These are phyloP conservation scores for Heliocybe sulcata DNA, from an alignment of 1,284 basidiomycete species.

Conservation along the genomic window DNA sequence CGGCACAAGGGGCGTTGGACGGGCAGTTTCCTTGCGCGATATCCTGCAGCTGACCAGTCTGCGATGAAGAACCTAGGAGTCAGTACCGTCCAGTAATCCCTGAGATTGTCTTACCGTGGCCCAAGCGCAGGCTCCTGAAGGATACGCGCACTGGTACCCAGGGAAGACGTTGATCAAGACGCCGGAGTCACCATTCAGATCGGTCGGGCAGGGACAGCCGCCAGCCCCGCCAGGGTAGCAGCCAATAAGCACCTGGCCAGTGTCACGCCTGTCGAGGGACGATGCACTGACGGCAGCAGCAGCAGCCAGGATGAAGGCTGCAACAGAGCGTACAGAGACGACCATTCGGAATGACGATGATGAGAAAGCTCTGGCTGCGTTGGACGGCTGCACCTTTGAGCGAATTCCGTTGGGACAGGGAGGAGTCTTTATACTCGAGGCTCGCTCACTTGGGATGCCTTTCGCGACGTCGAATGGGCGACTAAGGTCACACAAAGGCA, in stretches of 20 bases:
- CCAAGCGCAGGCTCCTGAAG: conserved; percentile 4
- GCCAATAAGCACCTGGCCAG: not conserved
- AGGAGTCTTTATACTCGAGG: not conserved
- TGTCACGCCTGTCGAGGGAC: not conserved
- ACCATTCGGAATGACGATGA: not conserved
- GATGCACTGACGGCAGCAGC: not conserved
- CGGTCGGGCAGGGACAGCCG: not conserved
- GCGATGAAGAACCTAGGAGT: not conserved
- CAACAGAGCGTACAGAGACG: not conserved
- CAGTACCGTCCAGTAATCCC: not conserved
- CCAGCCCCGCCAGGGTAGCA: not conserved
- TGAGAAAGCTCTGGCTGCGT: not conserved
- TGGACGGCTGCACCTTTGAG: not conserved
- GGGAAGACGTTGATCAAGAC: conserved; percentile 3
- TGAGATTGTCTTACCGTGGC: not conserved
- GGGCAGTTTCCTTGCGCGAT: conserved; percentile 4
- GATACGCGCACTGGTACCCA: conserved; percentile 5
- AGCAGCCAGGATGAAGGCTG: not conserved
- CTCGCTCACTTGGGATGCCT: not conserved
- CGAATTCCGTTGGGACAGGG: not conserved
- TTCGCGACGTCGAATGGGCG: not conserved
- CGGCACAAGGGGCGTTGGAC: not conserved
- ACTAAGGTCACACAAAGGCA: not conserved
- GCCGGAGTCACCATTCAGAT: not conserved
- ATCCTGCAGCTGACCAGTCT: conserved; percentile 1